Evolutionary conservation across 192 early-diverging fungal species (phyloP), one percentile per base, ranked within the genome.

Genomic region (Obelidium mucronatum): DNA sequence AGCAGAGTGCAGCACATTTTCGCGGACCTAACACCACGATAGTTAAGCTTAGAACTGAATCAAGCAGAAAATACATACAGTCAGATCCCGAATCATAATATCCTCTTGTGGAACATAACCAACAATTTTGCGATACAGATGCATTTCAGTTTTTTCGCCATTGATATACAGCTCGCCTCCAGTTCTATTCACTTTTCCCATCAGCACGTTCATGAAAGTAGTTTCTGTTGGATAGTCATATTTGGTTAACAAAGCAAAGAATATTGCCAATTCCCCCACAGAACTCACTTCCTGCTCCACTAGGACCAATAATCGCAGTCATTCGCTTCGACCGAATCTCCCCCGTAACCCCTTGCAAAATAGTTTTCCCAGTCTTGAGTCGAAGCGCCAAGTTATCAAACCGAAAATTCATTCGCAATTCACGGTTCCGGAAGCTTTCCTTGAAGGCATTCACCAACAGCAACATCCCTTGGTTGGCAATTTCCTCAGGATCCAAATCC

Each of bases 261-360:
- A n/a, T n/a, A n/a, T n/a, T 56, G 19, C 33, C n/a, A 55, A 34
- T n/a, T 19, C 40, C 63, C 19, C 19, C 44, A 48, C 44, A 48
- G 24, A 0, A 76, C 77, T 70, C 68, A 80, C 76, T 82, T 56
- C 96, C 97, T 6, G 95, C 93, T 17, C 96, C 96, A 34, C 91
- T 92, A 2, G 94, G 94, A 0, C 96, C 97, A 90, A 97, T 97
- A 24, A 99, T 90, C 1, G 94, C 95, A 69, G 93, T 86, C 63
- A 95, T 80, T 35, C 92, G 88, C 35, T 92, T 93, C 2, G 93
- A 85, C 33, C 85, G 80, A 28, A 93, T 89, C 37, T 87, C 83
- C n/a, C 95, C 96, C 1, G 86, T 89, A 33, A 96, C 89, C 4
- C 83, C 81, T 42, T 89, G 74, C 22, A 97, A 83, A 54, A 97